A percentile compares a stretch with the other conserved stretches of the same genome.
Conservation (phyloP, 1,284 basidiomycete species). For the Macrocystidia cucumis region DNA sequence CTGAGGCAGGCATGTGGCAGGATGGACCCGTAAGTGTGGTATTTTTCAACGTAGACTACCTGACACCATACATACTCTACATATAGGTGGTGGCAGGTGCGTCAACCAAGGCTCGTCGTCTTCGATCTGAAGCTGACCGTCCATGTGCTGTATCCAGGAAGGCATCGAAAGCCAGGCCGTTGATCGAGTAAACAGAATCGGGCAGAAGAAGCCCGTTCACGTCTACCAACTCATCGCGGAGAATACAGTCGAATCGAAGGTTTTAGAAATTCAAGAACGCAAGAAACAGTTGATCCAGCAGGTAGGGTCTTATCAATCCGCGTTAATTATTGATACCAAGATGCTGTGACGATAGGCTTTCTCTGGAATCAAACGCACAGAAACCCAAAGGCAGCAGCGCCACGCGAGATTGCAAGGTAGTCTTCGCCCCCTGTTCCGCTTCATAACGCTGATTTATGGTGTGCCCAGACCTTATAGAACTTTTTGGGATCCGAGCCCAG, state of each 20-base stretch:
- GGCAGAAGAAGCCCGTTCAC: slow-evolving; percentile 73
- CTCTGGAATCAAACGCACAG: slow-evolving; percentile 64
- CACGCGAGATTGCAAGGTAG: slow-evolving; percentile 70
- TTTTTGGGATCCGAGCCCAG: slow-evolving; percentile 41
- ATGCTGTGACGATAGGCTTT: slow-evolving; percentile 47
- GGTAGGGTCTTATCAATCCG: slow-evolving; percentile 26
- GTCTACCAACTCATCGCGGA: slow-evolving; percentile 88
- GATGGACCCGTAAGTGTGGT: slow-evolving; percentile 73
- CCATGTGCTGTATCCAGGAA: slow-evolving; percentile 34
- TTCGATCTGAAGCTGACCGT: no score
- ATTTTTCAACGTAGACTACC: slow-evolving; percentile 4
- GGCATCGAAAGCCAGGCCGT: slow-evolving; percentile 89
- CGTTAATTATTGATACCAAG: neutral
- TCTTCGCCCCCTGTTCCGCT: slow-evolving; percentile 8
- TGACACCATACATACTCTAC: slow-evolving; percentile 3
- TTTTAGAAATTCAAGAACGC: slow-evolving; percentile 76
- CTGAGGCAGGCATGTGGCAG: slow-evolving; percentile 24
- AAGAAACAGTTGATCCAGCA: slow-evolving; percentile 71
- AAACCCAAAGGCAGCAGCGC: slow-evolving; percentile 63
- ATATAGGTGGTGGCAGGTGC: slow-evolving; percentile 64
- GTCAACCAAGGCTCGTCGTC: no score
- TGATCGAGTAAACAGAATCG: slow-evolving; percentile 68
- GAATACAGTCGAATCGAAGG: slow-evolving; percentile 81
- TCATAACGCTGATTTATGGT: neutral
- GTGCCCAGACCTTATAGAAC: slow-evolving; percentile 40